These are phyloP conservation scores for Penicillium sp. DNA, from an alignment of 2,329 filamentous ascomycete genomes.

Conservation along the genomic window DNA sequence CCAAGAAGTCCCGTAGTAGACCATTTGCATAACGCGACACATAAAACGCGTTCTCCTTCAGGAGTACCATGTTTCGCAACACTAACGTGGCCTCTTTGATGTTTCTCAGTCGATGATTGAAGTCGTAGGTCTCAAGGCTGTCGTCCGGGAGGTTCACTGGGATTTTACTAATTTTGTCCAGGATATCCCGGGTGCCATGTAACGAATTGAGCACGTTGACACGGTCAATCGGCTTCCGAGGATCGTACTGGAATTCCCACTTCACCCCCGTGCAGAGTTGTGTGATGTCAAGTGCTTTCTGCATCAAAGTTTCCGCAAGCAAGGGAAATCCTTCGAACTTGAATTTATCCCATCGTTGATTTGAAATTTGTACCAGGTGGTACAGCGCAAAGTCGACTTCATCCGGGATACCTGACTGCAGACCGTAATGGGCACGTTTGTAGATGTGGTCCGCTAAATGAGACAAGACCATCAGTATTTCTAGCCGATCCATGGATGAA, in stretches of 20 bases:
- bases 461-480: conserved; percentile 7
- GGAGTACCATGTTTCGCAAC: conserved; percentile 91
- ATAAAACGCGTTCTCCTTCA: conserved; percentile 82
- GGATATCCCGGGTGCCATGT: conserved; percentile 65
- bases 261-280: conserved; percentile 76
- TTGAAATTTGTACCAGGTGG: conserved; percentile 92
- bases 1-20: conserved; percentile 75
- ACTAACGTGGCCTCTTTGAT: conserved; percentile 85
- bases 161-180: conserved; percentile 68
- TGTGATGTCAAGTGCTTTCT: conserved; percentile 77
- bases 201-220: conserved; percentile 62
- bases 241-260: conserved; percentile 74
- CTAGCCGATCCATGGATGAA: neutral
- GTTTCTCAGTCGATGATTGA: conserved; percentile 67
- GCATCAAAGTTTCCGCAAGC: conserved; percentile 81
- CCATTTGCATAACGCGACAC: conserved; percentile 64
- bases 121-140: conserved; percentile 67
- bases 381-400: conserved; percentile 93
- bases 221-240: conserved; percentile 49
- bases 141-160: conserved; percentile 60
- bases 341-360: conserved; percentile 91
- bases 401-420: conserved; percentile 72
- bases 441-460: conserved; percentile 65
- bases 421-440: conserved; percentile 76
- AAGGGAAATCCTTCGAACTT: conserved; percentile 89